Evolutionary conservation across 2,329 filamentous ascomycete genomes (phyloP).

Genomic region (Fusarium mexicanum): DNA sequence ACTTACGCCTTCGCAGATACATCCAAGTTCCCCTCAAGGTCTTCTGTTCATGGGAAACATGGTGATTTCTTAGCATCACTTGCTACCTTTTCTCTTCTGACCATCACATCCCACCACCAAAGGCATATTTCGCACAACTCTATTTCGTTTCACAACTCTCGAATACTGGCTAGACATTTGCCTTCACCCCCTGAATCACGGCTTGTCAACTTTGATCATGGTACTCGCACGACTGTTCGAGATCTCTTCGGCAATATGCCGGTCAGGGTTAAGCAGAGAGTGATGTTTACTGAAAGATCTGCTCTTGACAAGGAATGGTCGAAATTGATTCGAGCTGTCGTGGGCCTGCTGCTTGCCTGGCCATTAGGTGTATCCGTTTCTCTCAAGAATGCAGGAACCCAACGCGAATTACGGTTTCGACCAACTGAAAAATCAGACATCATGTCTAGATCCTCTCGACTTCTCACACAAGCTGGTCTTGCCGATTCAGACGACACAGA

Average conservation of each 20-base stretch:
- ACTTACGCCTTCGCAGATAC: slow-evolving; percentile 66
- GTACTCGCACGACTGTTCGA: slow-evolving; percentile 79
- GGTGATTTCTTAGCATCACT: slow-evolving; percentile 84
- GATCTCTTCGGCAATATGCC: slow-evolving; percentile 92
- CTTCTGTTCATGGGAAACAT: slow-evolving; percentile 68
- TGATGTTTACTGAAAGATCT: slow-evolving; percentile 61
- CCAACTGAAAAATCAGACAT: slow-evolving; percentile 35
- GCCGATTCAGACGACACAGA: slow-evolving; percentile 60
- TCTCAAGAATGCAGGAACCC: slow-evolving; percentile 60
- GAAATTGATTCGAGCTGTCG: slow-evolving; percentile 65
- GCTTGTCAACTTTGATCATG: slow-evolving; percentile 67
- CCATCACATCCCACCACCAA: slow-evolving; percentile 76
- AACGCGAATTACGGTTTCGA: slow-evolving; percentile 52
- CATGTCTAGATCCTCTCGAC: slow-evolving; percentile 49
- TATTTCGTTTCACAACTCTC: slow-evolving; percentile 76
- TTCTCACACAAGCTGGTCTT: slow-evolving; percentile 74
- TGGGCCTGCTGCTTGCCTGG: slow-evolving; percentile 78
- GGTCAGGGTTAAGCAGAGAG: slow-evolving; percentile 85
- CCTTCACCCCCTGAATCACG: slow-evolving; percentile 69
- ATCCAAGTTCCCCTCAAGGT: slow-evolving; percentile 70
- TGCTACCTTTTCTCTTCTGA: slow-evolving; percentile 78
- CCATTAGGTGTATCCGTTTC: slow-evolving; percentile 63
- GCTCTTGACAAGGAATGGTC: slow-evolving; percentile 72
- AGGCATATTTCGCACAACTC: slow-evolving; percentile 69
- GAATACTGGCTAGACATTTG: slow-evolving; percentile 68